Evolutionary conservation across 23 red algal genomes (phyloP).

Genomic region (Gracilaria caudata): DNA sequence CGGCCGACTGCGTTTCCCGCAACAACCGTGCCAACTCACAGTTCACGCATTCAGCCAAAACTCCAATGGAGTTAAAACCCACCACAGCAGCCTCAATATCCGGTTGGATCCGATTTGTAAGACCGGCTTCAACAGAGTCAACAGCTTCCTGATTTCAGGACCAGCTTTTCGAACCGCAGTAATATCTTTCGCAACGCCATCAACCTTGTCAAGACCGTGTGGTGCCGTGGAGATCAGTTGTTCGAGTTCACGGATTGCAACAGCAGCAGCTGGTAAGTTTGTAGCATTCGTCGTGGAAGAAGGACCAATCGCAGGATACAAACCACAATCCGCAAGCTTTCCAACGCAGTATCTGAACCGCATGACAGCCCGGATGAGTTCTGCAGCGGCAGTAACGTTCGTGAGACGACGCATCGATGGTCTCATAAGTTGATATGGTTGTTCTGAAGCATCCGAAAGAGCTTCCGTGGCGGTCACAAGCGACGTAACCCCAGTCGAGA

Average conservation of each 20-base stretch:
- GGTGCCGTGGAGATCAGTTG: slow-evolving; percentile 27
- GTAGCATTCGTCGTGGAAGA: slow-evolving; percentile 13
- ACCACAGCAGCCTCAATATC: slow-evolving; percentile 61
- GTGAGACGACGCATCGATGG: slow-evolving; percentile 41
- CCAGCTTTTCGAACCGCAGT: slow-evolving; percentile 69
- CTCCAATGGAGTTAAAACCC: slow-evolving; percentile 50
- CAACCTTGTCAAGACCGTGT: slow-evolving; percentile 54
- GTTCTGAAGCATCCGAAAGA: slow-evolving; percentile 50
- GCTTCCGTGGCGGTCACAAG: slow-evolving; percentile 48
- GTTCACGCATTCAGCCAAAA: slow-evolving; percentile 49
- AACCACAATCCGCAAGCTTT: slow-evolving; percentile 63
- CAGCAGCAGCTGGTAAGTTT: slow-evolving; percentile 57
- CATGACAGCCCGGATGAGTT: slow-evolving; percentile 53
- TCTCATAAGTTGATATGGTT: slow-evolving; percentile 63
- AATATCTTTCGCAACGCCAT: slow-evolving; percentile 60
- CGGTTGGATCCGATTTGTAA: slow-evolving; percentile 41
- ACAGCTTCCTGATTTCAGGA: slow-evolving; percentile 44
- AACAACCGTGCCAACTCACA: slow-evolving; percentile 60
- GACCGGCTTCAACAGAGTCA: slow-evolving; percentile 51
- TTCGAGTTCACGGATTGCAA: slow-evolving; percentile 71
- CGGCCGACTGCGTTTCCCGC: slow-evolving; percentile 46
- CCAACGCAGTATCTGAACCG: slow-evolving; percentile 50
- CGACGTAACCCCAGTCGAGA: slow-evolving; percentile 59
- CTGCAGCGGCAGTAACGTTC: slow-evolving; percentile 54
- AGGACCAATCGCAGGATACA: slow-evolving; percentile 42